Base-by-base conservation (phyloP, 805 yeast genomes). In the Cephaloascus albidus region DNA sequence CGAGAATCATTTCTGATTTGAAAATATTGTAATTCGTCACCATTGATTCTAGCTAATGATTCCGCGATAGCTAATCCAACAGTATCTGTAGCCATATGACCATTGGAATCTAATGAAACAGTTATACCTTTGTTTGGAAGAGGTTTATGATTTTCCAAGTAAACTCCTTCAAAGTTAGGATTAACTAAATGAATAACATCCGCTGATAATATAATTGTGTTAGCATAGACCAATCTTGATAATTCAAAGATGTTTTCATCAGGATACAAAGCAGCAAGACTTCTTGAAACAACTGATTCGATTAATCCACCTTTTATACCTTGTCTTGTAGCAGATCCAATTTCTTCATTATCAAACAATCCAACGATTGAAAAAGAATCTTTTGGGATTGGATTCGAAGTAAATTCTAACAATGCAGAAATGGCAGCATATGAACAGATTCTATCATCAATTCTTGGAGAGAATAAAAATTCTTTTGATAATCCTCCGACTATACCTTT, bases 391-490 rank as follows among this genome's bases (percentile, higher is more conserved):
- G 33, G 36, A 3, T 39, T 40, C 16, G 55, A 44, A n/a, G 70
- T 52, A 30, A 60, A 60, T 39, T 62, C 68, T 36, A 82, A 57
- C 44, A 86, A 61, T 1, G 83, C 78, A 40, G 66, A 55, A 40
- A 82, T 55, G 17, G 90, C 93, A 17, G 90, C 74, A 55, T 67
- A 86, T 2, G 89, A 77, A 58, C 90, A 85, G 45, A 85, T 70
- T 61, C 93, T 75, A 61, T 86, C 95, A 55, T 86, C 96, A 37
- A 86, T 65, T 54, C 96, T 75, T 36, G 95, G 95, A 6, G 86
- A 83, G 58, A 74, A 83, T 40, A 86, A 56, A 58, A 85, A 85
- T 50, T 86, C 95, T 45, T 75, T 68, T 48, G 76, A 75, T 45
- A 87, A 63, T 3, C 96, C 95, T 42, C 93, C 94, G 45, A 81